Conservation (phyloP, 1,139 yeast species). For the Hanseniaspora uvarum region DNA sequence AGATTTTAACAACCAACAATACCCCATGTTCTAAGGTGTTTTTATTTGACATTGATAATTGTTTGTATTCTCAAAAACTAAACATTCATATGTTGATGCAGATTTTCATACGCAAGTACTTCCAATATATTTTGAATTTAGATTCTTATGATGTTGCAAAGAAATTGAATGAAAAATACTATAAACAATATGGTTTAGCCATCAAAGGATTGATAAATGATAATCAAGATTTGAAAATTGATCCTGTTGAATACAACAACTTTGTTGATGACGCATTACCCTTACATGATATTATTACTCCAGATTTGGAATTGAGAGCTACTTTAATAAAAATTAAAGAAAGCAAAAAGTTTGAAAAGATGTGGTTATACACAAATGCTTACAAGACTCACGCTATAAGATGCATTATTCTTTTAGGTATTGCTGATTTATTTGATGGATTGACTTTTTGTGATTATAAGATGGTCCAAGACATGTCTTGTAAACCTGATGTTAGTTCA, state of each 20-base stretch:
- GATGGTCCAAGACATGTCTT: constrained; percentile 47
- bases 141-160: constrained; percentile 63
- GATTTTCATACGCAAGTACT: constrained; percentile 68
- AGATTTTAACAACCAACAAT: constrained; percentile 20
- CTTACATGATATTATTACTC: constrained; percentile 58
- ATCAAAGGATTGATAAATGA: constrained; percentile 79
- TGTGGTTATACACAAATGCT: constrained; percentile 92
- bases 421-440: constrained; percentile 88
- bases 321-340: constrained; percentile 41
- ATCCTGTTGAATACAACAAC: constrained; percentile 78
- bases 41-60: constrained; percentile 87
- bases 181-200: constrained; percentile 81
- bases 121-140: constrained; percentile 52
- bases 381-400: constrained; percentile 78
- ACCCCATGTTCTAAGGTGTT: constrained; percentile 38
- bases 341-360: constrained; percentile 41
- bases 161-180: constrained; percentile 60
- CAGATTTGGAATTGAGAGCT: constrained; percentile 45
- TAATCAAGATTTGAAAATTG: constrained; percentile 48
- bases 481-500: constrained; percentile 72
- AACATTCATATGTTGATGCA: constrained; percentile 82
- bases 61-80: constrained; percentile 65
- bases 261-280: constrained; percentile 90
- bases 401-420: constrained; percentile 65
- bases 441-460: constrained; percentile 83